phyloP scores from a whole-genome alignment of 1,284 basidiomycete species.

The Ustilago trichophora region DNA sequence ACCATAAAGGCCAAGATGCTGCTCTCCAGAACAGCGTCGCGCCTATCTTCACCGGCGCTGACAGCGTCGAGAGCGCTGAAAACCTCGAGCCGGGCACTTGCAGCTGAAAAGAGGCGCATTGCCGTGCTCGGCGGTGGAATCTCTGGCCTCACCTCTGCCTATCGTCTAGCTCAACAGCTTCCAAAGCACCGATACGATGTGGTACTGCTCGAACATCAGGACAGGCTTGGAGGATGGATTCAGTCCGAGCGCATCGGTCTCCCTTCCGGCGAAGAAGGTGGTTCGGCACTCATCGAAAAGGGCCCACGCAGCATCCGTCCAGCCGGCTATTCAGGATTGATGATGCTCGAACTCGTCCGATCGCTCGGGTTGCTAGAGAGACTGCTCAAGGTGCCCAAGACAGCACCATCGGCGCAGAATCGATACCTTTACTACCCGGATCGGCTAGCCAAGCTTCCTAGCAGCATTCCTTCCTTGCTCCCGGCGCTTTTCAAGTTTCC shows the following conservation, averaged over 20 bases:
- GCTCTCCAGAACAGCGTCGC: slow-evolving; percentile 21
- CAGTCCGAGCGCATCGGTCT: slow-evolving; percentile 72
- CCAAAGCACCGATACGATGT: slow-evolving; percentile 70
- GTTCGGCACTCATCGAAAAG: slow-evolving; percentile 52
- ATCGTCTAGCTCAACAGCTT: slow-evolving; percentile 77
- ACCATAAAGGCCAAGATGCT: slow-evolving; percentile 9
- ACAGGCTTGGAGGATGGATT: slow-evolving; percentile 84
- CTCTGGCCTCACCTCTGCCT: slow-evolving; percentile 81
- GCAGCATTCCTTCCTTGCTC: slow-evolving; percentile 68
- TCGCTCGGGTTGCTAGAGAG: slow-evolving; percentile 74
- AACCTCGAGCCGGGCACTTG: slow-evolving; percentile 9
- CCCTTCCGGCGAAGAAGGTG: neutral
- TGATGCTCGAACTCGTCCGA: slow-evolving; percentile 79
- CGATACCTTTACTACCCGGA: slow-evolving; percentile 77
- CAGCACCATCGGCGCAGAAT: slow-evolving; percentile 76
- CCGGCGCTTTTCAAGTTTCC: slow-evolving; percentile 53
- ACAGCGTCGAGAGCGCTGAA: slow-evolving; percentile 1
- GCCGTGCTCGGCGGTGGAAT: slow-evolving; percentile 83
- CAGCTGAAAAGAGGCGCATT: slow-evolving; percentile 40
- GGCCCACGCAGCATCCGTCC: slow-evolving; percentile 62
- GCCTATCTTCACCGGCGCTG: neutral
- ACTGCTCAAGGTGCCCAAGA: slow-evolving; percentile 74
- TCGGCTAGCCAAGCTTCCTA: slow-evolving; percentile 70
- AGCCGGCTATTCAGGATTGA: slow-evolving; percentile 51
- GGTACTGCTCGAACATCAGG: slow-evolving; percentile 75